Evolutionary conservation across 768 basidiomycete genomes (phyloP).

Genomic region (Pulveroboletus sp.): DNA sequence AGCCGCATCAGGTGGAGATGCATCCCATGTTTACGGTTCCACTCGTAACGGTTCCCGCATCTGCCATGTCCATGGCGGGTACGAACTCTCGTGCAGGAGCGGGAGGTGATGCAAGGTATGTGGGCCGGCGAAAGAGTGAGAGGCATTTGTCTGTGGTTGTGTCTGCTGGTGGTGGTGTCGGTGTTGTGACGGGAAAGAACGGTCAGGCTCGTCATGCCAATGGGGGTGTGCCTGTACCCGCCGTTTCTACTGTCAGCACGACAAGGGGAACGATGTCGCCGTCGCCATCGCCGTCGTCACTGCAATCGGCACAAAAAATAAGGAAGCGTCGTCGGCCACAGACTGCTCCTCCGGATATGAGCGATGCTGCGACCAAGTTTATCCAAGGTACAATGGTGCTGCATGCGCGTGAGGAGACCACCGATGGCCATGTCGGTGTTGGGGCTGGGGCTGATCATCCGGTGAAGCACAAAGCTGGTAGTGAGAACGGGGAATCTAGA

Average conservation of each 20-base stretch:
- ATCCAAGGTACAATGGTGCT: conserved; percentile 4
- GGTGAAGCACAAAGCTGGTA: background rate
- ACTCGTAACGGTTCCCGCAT: conserved; percentile 20
- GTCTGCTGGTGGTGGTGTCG: background rate
- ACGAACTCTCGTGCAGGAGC: background rate
- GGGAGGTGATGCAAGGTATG: background rate
- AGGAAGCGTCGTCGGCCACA: conserved; percentile 19
- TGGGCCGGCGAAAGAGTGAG: background rate
- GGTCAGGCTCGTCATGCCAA: background rate
- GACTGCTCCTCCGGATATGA: conserved; percentile 19
- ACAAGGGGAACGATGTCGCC: background rate
- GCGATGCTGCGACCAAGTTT: conserved; percentile 14
- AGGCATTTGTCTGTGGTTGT: background rate
- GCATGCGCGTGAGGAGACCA: conserved; percentile 1
- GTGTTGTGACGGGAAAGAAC: background rate
- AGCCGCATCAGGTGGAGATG: background rate
- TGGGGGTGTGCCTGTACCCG: background rate
- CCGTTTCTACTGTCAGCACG: background rate
- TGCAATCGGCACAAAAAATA: background rate
- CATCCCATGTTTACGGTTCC: conserved; percentile 31
- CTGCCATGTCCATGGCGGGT: background rate
- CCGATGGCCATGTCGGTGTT: background rate
- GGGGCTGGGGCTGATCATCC: background rate
- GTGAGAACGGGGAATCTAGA: conserved; percentile 3
- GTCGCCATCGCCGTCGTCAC: background rate